Evolutionary conservation across 1,284 basidiomycete genomes (phyloP).

Genomic region (Ustilago curta): DNA sequence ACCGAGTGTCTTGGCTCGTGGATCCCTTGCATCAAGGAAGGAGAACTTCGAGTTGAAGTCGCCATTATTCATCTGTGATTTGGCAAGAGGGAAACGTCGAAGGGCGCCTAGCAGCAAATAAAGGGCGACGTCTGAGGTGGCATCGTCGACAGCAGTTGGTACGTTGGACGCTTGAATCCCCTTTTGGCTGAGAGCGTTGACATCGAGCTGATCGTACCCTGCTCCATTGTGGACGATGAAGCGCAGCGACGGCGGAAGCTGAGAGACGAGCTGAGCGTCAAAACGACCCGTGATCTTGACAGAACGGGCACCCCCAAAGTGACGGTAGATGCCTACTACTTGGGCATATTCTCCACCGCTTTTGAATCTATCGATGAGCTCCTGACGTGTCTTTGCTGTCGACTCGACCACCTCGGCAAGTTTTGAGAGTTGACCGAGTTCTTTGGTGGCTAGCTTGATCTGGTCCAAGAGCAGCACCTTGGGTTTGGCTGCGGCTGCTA

Average conservation of each 20-base stretch:
- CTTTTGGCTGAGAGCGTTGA: constrained; percentile 42
- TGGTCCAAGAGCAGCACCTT: constrained; percentile 63
- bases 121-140: constrained; percentile 62
- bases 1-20: constrained; percentile 58
- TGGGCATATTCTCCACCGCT: constrained; percentile 74
- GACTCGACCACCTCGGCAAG: constrained; percentile 46
- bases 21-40: constrained; percentile 53
- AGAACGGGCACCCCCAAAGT: constrained; percentile 72
- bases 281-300: constrained; percentile 58
- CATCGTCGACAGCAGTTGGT: constrained; percentile 61
- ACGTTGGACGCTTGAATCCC: constrained; percentile 62
- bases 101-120: constrained; percentile 62
- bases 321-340: constrained; percentile 82
- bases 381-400: constrained; percentile 33
- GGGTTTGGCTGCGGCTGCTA: constrained; percentile 19
- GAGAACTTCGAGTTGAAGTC: constrained; percentile 57
- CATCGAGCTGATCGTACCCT: constrained; percentile 65
- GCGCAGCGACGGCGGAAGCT: constrained; percentile 47
- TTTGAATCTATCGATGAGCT: constrained; percentile 47
- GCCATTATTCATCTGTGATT: constrained; percentile 42
- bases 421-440: constrained; percentile 44
- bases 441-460: constrained; percentile 48
- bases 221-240: constrained; percentile 66
- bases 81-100: constrained; percentile 56
- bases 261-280: constrained; percentile 53